Conservation (phyloP, 108 stramenopile genomes). For the Schizochytrium sp. region DNA sequence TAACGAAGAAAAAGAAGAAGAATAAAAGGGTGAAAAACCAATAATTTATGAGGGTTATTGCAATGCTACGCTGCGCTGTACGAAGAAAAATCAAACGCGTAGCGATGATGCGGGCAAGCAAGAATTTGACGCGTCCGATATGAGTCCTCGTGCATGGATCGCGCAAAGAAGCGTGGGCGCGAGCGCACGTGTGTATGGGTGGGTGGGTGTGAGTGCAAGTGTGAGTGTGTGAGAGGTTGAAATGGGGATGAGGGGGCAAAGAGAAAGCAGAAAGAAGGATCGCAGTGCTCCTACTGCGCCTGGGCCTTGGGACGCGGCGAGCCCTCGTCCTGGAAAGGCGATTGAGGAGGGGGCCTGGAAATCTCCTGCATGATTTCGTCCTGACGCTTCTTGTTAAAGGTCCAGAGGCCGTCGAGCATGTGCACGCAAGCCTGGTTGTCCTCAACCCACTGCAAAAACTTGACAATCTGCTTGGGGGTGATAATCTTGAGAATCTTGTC, state of each 20-base stretch:
- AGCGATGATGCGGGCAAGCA: neutral
- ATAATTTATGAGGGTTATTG: neutral
- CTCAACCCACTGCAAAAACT: neutral
- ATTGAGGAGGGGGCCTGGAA: neutral
- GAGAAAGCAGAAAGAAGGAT: too few relatives aligned
- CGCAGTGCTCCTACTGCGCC: too few relatives aligned
- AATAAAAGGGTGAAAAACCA: too few relatives aligned
- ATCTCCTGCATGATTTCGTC: slow-evolving; percentile 5
- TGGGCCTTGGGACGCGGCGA: too few relatives aligned
- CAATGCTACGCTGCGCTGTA: neutral
- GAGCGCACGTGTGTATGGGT: too few relatives aligned
- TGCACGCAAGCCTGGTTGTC: slow-evolving; percentile 11
- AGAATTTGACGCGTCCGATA: neutral
- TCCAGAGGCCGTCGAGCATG: slow-evolving; percentile 11
- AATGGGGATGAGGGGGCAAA: too few relatives aligned
- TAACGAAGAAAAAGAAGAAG: too few relatives aligned
- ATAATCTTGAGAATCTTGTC: neutral
- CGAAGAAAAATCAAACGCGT: neutral
- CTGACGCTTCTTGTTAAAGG: neutral
- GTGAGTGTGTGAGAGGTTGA: too few relatives aligned
- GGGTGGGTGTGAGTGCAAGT: too few relatives aligned
- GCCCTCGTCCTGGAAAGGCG: too few relatives aligned
- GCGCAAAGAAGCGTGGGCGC: neutral
- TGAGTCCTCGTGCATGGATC: neutral
- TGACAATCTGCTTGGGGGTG: neutral